These are phyloP conservation scores for Plasmopara viticola DNA, from an alignment of 352 stramenopile genomes.

Conservation along the genomic window DNA sequence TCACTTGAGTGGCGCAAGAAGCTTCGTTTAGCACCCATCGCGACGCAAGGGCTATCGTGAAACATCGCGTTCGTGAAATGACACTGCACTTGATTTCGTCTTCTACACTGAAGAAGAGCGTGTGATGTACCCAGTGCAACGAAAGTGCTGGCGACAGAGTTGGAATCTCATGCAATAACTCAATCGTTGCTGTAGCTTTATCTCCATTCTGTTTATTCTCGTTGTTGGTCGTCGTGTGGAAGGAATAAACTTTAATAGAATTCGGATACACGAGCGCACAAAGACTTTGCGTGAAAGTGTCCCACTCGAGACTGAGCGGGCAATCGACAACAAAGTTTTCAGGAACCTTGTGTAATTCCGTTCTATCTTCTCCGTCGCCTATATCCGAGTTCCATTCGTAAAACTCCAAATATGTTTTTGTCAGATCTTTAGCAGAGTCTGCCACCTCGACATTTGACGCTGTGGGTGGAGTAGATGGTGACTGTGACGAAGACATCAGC, in stretches of 20 bases:
- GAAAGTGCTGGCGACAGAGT: constrained; percentile 32
- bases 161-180: constrained; percentile 53
- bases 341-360: constrained; percentile 14
- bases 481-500: constrained; percentile 19
- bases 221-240: constrained; percentile 10
- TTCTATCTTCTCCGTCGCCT: constrained; percentile 9
- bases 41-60: constrained; percentile 57
- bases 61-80: constrained; percentile 49
- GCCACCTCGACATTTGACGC: constrained; percentile 10
- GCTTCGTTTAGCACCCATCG: constrained; percentile 27
- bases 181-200: constrained; percentile 7
- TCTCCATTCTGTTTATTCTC: constrained; percentile 14
- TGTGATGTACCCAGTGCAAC: constrained; percentile 61
- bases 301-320: constrained; percentile 58
- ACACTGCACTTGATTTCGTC: constrained; percentile 63
- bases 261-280: constrained; percentile 53
- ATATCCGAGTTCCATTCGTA: constrained; percentile 49
- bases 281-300: constrained; percentile 35
- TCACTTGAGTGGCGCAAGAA: constrained; percentile 23
- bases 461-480: constrained; percentile 11
- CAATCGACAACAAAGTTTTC: constrained; percentile 36
- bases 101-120: constrained; percentile 55
- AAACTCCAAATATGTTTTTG: constrained; percentile 62
- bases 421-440: constrained; percentile 34
- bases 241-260: constrained; percentile 44